Evolutionary conservation across 1,284 basidiomycete species (phyloP), one percentile per base, ranked within the genome.

Genomic region (Tylopilus sp.): DNA sequence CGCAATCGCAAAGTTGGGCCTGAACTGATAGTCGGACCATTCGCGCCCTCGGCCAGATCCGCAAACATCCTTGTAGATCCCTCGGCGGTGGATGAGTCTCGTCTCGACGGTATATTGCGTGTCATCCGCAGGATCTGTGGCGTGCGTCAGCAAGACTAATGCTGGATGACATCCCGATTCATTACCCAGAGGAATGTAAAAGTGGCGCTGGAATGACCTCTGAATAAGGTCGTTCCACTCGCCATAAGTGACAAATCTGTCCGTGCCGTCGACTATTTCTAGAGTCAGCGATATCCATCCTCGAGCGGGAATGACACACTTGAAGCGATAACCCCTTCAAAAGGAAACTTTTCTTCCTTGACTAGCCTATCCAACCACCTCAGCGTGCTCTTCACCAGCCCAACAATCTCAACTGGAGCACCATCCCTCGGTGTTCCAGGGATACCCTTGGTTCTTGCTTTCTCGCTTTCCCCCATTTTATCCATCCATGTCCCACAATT

Each of bases 61-160:
- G 59, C 89, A 91, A 6, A 98, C 93, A 63, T 99, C 96, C 75
- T 99, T 99, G 79, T 99, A 99, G 67, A 98, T 96, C 5, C 96
- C 96, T 41, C 96, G 80, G 21, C 92, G 87, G 68, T 94, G 91
- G 56, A 97, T 77, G 29, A 97, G 71, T 26, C 65, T 74, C 1
- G 89, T 57, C 61, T 92, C 77, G 55, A 97, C 68, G 48, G 77
- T 76, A 71, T 92, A 94, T 33, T 82, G 72, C 8, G 61, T 55
- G 64, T 99, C 95, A 21, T 92, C 80, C 10, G 73, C 63, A 0
- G 86, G 75, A 64, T 95, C 89, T 81, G 48, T 26, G 31, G 25
- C 29, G 52, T 33, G 38, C 30, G 13, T 57, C 23, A 58, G 51
- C 18, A 23, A 16, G 34, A 35, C 39, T 9, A 38, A 30, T 16